Base-by-base conservation (phyloP, 352 stramenopile species). In the Pythium oligandrum region DNA sequence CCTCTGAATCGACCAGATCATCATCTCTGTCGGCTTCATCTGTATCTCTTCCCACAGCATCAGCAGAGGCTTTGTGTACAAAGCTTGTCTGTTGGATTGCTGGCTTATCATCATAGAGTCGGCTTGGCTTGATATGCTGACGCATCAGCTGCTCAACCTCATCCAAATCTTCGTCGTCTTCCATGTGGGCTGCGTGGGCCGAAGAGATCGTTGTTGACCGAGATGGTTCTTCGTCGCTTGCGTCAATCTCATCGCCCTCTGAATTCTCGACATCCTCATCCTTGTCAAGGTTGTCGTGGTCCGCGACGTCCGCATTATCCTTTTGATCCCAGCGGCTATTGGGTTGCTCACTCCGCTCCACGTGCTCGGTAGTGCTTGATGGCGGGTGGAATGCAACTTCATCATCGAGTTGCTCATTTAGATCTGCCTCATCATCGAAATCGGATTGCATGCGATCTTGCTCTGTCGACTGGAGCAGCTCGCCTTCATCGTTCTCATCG, bases 1-100 rank as follows among this genome's bases (percentile, higher is more conserved):
- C 34, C 17, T 63, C 54, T 11, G 56, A 61, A 43, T 69, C 61
- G 12, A 64, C 59, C 38, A 69, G 38, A 17, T 65, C 52, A 44
- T 55, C 38, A 11, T 55, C 49, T 35, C 31, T 32, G 38, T 55
- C 49, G 4, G n/a, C 49, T 30, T 55, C 38, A 17, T 31, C 38
- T 9, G 8, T 35, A 36, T 38, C 30, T 8, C 26, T 51, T 51
- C 8, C 45, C 12, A 12, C 10, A 39, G 7, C 37, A 7, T 37
- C 12, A 38, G 38, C 4, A 55, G 12, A 9, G 33, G 10, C 30
- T 9, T 51, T 30, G 6, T 36, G 7, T 39, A 32, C 6, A 10
- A 1, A 8, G 45, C 26, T 30, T 39, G 9, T 30, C 6, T 51
- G 12, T 12, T 38, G 6, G 6, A 51, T 10, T 37, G 7, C 6